Base-by-base conservation (phyloP, 2,329 filamentous ascomycete species). In the Arthrobotrys sphaeroides region DNA sequence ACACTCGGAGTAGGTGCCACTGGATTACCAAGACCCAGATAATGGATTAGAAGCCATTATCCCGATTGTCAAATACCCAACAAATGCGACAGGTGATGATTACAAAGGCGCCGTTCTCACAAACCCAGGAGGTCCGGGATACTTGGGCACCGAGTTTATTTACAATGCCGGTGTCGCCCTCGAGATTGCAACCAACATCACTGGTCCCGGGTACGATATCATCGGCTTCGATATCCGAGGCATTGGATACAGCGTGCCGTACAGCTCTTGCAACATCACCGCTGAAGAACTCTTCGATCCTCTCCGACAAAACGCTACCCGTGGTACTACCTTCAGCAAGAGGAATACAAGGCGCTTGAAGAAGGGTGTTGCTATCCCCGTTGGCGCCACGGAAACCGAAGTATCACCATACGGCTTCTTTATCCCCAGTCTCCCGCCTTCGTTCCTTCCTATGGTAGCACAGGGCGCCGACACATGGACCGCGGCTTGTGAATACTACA, bases 111-210 rank as follows among this genome's bases (percentile, higher is more conserved):
- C 84, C 45, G 80, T 85, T 42, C 80, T 86, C 77, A 79, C 79
- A 42, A 85, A 85, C 80, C 84, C 84, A 0, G 84, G 84, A 43
- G 84, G 84, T 0, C 84, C 84, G 0, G 83, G 84, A 33, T 82
- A 80, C 18, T 83, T 83, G 0, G 84, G 84, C 7, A 85, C 83
- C 0, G 80, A 75, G 0, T 77, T 84, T 49, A 81, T 81, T 2
- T 78, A 81, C 7, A 78, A 78, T 22, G 40, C 53, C 1, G 24
- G n/a, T 18, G 31, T 40, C 10, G 62, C 70, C 3, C 24, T 2
- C 5, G 36, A 38, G 10, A 36, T 67, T 7, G 62, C 28, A 10
- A 16, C 5, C 7, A 68, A 67, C 18, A 26, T 68, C 28, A 68
- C 62, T 3, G 70, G 70, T 0, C 61, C 61, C 5, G 70, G 70